A percentile compares a stretch with the other conserved stretches of the same genome.
These are phyloP conservation scores for Bondarzewia mesenterica DNA, from an alignment of 1,284 basidiomycete species.

Conservation along the genomic window DNA sequence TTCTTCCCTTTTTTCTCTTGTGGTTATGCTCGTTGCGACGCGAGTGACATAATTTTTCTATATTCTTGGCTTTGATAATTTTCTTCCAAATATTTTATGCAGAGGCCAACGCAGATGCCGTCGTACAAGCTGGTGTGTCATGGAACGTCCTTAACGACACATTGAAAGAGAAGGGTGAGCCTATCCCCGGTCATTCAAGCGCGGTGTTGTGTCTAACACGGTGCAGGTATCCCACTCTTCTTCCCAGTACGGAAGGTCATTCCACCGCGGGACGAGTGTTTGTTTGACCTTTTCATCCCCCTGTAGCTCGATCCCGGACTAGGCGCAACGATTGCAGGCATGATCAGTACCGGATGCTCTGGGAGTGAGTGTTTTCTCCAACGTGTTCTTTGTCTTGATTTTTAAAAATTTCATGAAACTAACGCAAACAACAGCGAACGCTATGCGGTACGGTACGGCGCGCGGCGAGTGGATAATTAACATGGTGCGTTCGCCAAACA, in stretches of 20 bases:
- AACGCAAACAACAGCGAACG: too few relatives aligned
- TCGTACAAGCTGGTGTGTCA: conserved; percentile 74
- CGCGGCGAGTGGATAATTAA: conserved; percentile 83
- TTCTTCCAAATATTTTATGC: conserved; percentile 5
- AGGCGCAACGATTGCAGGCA: conserved; percentile 78
- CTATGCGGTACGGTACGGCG: conserved; percentile 83
- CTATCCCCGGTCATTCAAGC: too few relatives aligned
- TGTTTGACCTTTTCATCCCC: too few relatives aligned
- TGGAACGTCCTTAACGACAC: conserved; percentile 87
- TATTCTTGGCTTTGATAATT: too few relatives aligned
- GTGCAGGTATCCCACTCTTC: conserved; percentile 50
- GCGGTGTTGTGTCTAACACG: too few relatives aligned
- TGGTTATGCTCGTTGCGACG: not conserved
- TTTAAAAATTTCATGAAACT: conserved; percentile 12
- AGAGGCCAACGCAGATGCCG: conserved; percentile 63
- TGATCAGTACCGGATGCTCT: conserved; percentile 75
- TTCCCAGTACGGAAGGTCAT: conserved; percentile 46
- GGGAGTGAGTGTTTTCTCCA: conserved; percentile 34
- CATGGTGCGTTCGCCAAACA: conserved; percentile 51
- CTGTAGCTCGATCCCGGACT: conserved; percentile 62
- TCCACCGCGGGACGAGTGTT: not conserved
- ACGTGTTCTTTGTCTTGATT: not conserved
- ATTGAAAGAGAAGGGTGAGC: conserved; percentile 49
- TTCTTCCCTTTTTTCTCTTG: conserved; percentile 28
- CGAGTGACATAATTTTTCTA: not conserved